Evolutionary conservation across 1,284 basidiomycete species (phyloP).

Genomic region (Ceratobasidium sp.): DNA sequence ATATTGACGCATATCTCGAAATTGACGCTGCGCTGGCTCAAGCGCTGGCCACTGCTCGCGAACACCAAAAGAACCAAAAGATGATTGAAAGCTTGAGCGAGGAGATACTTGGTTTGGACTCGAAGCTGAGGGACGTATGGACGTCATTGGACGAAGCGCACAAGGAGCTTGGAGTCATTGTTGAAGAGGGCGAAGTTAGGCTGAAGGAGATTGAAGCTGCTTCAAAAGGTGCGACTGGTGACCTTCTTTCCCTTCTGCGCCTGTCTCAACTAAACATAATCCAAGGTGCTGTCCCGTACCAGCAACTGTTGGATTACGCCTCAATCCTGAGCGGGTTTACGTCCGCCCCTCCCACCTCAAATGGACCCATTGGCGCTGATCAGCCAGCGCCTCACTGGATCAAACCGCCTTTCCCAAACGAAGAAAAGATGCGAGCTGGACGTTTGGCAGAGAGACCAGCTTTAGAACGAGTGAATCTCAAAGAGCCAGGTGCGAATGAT

Average conservation of each 20-base stretch:
- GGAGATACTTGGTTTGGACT: constrained; percentile 74
- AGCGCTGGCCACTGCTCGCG: constrained; percentile 71
- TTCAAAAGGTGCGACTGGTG: constrained; percentile 66
- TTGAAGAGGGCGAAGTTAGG: constrained; percentile 75
- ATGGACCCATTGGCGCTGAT: constrained; percentile 69
- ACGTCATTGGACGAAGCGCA: constrained; percentile 70
- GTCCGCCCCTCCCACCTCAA: constrained; percentile 73
- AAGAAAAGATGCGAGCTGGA: constrained; percentile 85
- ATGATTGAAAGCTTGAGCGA: constrained; percentile 73
- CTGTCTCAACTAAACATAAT: constrained; percentile 24
- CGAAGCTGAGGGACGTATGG: constrained; percentile 72
- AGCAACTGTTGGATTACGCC: constrained; percentile 80
- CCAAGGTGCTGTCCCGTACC: constrained; percentile 77
- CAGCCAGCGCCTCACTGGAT: constrained; percentile 78
- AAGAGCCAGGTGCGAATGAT: constrained; percentile 3
- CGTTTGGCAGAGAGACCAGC: constrained; percentile 80
- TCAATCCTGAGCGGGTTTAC: constrained; percentile 83
- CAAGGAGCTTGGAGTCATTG: constrained; percentile 70
- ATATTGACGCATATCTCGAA: constrained; percentile 66
- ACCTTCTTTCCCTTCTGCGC: not conserved
- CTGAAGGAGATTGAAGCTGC: constrained; percentile 74
- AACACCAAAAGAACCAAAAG: constrained; percentile 78
- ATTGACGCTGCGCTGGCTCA: constrained; percentile 70
- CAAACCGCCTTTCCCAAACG: constrained; percentile 86
- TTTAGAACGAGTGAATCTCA: constrained; percentile 69